A percentile compares a stretch with the other conserved stretches of the same genome.
Conservation (phyloP, 192 early-diverging fungal species). For the Nowakowskiella sp. region DNA sequence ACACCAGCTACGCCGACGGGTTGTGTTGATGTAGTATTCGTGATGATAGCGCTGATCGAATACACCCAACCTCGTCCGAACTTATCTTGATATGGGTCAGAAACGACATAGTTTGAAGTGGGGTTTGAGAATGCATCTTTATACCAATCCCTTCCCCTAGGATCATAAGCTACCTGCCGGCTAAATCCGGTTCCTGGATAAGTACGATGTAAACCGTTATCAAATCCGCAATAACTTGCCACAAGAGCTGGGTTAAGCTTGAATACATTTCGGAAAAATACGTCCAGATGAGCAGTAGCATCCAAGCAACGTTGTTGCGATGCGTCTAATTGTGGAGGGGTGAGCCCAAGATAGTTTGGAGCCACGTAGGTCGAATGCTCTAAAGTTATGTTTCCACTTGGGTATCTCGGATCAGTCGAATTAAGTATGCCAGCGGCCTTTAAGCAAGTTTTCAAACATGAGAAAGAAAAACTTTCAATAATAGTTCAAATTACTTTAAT, state of each 20-base stretch:
- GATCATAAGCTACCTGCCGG: conserved; percentile 19
- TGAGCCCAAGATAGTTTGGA: too few species aligned
- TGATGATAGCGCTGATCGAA: conserved; percentile 7
- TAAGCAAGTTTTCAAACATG: too few species aligned
- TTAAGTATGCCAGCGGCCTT: too few species aligned
- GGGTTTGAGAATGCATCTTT: conserved; percentile 7
- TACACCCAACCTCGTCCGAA: conserved; percentile 22
- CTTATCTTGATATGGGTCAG: conserved; percentile 15
- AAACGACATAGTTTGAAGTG: conserved; percentile 14
- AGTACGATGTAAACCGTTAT: conserved; percentile 20
- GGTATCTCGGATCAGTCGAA: too few species aligned
- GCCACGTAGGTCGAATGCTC: too few species aligned
- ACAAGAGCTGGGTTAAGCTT: conserved; percentile 9
- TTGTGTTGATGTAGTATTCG: too few species aligned
- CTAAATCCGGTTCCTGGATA: conserved; percentile 17
- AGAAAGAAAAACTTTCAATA: too few species aligned
- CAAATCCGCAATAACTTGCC: conserved; percentile 18
- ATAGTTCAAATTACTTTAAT: too few species aligned
- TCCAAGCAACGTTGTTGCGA: conserved; percentile 10
- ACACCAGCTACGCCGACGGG: conserved; percentile 14
- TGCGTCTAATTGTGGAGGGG: conserved; percentile 11
- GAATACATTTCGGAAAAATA: conserved; percentile 15
- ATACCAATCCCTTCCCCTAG: conserved; percentile 22
- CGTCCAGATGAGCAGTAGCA: conserved; percentile 17
- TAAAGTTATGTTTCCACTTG: too few species aligned